Conservation (phyloP, 1,139 yeast genomes). For the Debaryomyces udenii region DNA sequence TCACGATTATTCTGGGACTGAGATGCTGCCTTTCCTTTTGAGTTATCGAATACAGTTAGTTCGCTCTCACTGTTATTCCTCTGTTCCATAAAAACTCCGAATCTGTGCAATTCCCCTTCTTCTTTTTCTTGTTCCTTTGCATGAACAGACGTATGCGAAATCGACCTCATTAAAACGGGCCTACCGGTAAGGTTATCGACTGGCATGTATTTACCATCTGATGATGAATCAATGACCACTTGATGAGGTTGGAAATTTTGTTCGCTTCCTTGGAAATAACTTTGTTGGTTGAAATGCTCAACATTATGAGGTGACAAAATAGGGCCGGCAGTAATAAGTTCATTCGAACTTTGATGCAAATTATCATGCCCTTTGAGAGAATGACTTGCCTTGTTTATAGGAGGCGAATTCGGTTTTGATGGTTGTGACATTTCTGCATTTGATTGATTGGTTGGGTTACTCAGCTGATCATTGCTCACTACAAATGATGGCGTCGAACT, state of each 20-base stretch:
- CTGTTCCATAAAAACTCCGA: conserved; percentile 76
- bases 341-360: conserved; percentile 54
- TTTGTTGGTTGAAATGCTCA: conserved; percentile 25
- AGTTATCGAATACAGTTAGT: conserved; percentile 9
- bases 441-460: neutral
- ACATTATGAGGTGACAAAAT: conserved; percentile 50
- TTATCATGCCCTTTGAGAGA: conserved; percentile 24
- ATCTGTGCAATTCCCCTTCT: conserved; percentile 88
- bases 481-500: conserved; percentile 5
- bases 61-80: conserved; percentile 29
- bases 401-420: neutral
- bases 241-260: conserved; percentile 60
- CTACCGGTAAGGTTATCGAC: conserved; percentile 72
- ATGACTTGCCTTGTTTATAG: neutral
- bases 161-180: conserved; percentile 64
- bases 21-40: conserved; percentile 1
- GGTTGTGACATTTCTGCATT: neutral
- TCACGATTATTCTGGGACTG: conserved; percentile 20
- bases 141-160: conserved; percentile 66
- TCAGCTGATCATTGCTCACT: neutral
- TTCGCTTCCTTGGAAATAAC: conserved; percentile 28
- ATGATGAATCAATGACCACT: conserved; percentile 63
- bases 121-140: conserved; percentile 82
- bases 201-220: conserved; percentile 57
- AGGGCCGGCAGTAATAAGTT: conserved; percentile 56